Conservation (phyloP, 2,329 filamentous ascomycete genomes). For the Orbilia brochopaga region DNA sequence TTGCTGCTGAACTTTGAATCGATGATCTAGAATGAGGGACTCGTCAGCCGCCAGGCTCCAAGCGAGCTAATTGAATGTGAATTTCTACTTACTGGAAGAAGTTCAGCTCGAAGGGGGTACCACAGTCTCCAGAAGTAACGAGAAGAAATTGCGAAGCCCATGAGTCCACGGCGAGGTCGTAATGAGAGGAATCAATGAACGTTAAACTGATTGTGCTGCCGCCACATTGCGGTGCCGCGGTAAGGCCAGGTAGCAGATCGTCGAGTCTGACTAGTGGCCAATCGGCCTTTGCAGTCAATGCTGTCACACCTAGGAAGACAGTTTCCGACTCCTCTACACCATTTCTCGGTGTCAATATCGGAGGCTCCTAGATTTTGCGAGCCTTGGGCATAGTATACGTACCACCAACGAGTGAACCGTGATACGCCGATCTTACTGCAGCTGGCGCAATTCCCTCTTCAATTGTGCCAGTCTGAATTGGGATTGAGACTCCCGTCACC, state of each 20-base stretch:
- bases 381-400: not conserved
- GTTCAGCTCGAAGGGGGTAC: not conserved
- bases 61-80: not conserved
- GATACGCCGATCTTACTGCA: not conserved
- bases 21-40: not conserved
- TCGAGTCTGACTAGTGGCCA: not conserved
- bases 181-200: not conserved
- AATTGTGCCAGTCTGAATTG: not conserved
- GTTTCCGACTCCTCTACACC: not conserved
- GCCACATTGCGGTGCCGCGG: not conserved
- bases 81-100: not conserved
- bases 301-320: not conserved
- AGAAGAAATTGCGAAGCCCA: not conserved
- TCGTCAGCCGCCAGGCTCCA: not conserved
- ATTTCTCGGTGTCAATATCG: not conserved
- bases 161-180: not conserved
- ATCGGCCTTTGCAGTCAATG: not conserved
- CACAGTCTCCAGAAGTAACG: not conserved
- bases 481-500: not conserved
- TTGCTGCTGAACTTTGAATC: not conserved
- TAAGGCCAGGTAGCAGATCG: not conserved
- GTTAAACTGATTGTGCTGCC: not conserved
- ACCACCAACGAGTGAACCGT: not conserved
- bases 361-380: not conserved
- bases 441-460: not conserved